Evolutionary conservation across 2,329 filamentous ascomycete species (phyloP).

Genomic region (Pseudocercospora cruenta): DNA sequence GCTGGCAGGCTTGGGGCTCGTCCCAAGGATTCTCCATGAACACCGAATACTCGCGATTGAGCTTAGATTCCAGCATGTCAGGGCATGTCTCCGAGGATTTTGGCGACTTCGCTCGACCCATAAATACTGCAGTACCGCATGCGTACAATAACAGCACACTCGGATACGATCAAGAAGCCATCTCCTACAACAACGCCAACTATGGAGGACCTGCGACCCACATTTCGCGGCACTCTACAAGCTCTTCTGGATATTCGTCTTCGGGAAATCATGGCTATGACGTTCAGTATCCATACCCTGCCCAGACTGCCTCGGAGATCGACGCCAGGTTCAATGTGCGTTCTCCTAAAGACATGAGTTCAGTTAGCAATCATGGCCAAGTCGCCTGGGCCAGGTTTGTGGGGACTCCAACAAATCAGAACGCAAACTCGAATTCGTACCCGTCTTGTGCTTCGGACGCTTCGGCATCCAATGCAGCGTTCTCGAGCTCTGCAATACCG

Average conservation of each 20-base stretch:
- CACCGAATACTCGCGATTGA: neutral
- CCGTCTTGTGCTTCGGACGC: neutral
- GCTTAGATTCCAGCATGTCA: neutral
- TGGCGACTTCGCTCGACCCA: neutral
- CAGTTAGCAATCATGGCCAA: neutral
- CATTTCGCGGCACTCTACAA: neutral
- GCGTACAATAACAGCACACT: neutral
- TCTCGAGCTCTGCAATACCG: neutral
- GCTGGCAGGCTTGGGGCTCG: constrained; percentile 11
- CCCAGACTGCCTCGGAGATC: neutral
- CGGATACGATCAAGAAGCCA: neutral
- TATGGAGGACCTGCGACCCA: neutral
- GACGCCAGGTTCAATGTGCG: neutral
- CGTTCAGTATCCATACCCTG: neutral
- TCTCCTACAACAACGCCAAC: neutral
- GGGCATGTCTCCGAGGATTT: neutral
- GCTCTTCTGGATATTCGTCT: neutral
- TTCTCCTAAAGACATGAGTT: neutral
- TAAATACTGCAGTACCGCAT: neutral
- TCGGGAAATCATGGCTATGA: neutral
- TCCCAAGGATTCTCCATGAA: neutral
- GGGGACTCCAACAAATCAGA: neutral
- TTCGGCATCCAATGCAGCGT: neutral
- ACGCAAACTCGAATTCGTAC: neutral
- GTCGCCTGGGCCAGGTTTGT: neutral